Base-by-base conservation (phyloP, 129 eudicot species). In the Lonicera japonica region DNA sequence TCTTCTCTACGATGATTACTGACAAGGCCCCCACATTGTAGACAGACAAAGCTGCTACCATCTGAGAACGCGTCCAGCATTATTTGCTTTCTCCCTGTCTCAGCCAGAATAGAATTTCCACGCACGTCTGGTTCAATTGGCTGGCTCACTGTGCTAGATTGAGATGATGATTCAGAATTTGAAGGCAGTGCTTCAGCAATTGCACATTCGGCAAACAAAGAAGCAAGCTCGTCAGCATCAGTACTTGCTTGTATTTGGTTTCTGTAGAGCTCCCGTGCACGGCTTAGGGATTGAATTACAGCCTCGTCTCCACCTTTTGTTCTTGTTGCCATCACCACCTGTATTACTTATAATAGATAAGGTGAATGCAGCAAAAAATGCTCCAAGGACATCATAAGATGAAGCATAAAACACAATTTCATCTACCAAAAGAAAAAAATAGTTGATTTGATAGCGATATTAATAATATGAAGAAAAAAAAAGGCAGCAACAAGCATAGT, bases 191-290 rank as follows among this genome's bases (percentile, higher is more conserved):
- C 81, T 69, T 89, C 96, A n/a, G 83, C 82, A 34, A 89, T 85
- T 10, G 86, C 96, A 80, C 85, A 89, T 56, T 89, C 88, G 0
- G 96, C 95, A 73, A 89, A 82, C n/a, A 89, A 77, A 19, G 96
- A 77, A 34, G 95, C 82, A 20, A 89, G 79, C 58, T 89, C 90
- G 73, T 89, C 96, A 18, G 95, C 88, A 36, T 79, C 89, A 57
- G 71, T 58, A 54, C 72, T 82, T 69, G 90, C 75, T 56, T 70
- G 82, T 50, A 85, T 14, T 72, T 78, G 80, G 63, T 80, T 82
- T 66, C 78, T 71, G 82, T 85, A 85, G 16, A 78, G 82, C 21
- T 82, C 87, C 19, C 75, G 80, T n/a, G 94, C 96, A 9, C 96
- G 87, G n/a, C 54, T 74, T 3, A 88, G 80, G 46, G 81, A 66